Conservation (phyloP, 495 filamentous ascomycete species). For the Cercophora scortea region DNA sequence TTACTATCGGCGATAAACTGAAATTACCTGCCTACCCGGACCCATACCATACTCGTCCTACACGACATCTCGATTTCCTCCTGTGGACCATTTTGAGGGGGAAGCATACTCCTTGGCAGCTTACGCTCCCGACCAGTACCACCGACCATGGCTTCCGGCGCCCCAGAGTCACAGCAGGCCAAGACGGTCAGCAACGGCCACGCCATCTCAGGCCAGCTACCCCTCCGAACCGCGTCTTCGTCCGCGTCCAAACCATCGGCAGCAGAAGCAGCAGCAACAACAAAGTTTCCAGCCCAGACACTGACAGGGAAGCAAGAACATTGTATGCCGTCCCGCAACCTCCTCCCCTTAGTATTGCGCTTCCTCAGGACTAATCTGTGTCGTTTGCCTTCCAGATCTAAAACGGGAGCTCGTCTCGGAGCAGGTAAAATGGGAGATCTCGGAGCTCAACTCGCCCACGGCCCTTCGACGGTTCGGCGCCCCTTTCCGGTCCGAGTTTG, state of each 20-base stretch:
- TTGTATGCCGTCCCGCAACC: conserved; percentile 47
- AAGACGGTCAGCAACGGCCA: too few relatives aligned
- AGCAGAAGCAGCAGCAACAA: neutral
- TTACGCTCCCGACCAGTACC: too few relatives aligned
- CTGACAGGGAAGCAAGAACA: conserved; percentile 98
- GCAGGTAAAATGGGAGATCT: conserved; percentile 83
- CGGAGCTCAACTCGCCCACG: conserved; percentile 86
- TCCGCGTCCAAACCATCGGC: neutral
- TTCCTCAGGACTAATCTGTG: too few relatives aligned
- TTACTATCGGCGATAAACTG: too few relatives aligned
- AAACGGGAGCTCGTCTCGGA: conserved; percentile 90
- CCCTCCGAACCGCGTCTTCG: conserved; percentile 8
- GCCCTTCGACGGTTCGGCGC: conserved; percentile 92
- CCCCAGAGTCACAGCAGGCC: too few relatives aligned
- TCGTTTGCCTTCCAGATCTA: conserved; percentile 55
- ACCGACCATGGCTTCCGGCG: too few relatives aligned
- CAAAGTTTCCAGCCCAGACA: conserved; percentile 22
- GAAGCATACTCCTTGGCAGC: too few relatives aligned
- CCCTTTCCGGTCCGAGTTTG: conserved; percentile 84
- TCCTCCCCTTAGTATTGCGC: neutral
- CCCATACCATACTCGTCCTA: too few relatives aligned
- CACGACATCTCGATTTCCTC: too few relatives aligned
- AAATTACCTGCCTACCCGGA: too few relatives aligned
- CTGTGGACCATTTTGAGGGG: too few relatives aligned
- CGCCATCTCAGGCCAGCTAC: neutral